Evolutionary conservation across 257 asterid species (phyloP).

Genomic region (Solanum bukasovii): DNA sequence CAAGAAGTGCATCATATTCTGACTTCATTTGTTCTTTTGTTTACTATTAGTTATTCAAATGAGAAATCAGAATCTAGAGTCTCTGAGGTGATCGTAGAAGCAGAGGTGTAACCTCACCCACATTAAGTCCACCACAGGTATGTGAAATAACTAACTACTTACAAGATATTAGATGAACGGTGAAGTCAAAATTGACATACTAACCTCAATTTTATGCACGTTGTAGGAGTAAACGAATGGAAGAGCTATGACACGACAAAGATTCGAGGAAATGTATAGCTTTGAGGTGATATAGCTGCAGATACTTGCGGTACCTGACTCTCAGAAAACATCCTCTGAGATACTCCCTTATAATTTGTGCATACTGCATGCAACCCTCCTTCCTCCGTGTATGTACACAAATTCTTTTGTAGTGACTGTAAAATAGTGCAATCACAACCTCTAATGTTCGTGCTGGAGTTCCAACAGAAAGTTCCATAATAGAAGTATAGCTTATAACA

Average conservation of each 20-base stretch:
- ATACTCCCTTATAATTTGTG: not conserved
- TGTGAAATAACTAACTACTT: too few relatives aligned
- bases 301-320: too few relatives aligned
- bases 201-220: not conserved
- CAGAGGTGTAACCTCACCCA: constrained; percentile 15
- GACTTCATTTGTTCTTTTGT: not conserved
- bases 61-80: constrained; percentile 80
- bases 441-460: not conserved
- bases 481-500: not conserved
- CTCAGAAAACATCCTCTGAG: too few relatives aligned
- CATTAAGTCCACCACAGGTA: constrained; percentile 15
- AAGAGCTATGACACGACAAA: not conserved
- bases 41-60: constrained; percentile 41
- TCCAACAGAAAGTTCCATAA: not conserved
- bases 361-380: not conserved
- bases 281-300: too few relatives aligned
- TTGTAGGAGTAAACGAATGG: constrained; percentile 16
- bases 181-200: not conserved
- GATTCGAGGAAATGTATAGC: not conserved
- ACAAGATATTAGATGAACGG: not conserved
- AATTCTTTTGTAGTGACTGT: not conserved
- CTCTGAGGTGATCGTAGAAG: constrained; percentile 45
- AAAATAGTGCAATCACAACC: not conserved
- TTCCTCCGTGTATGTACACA: not conserved
- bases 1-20: too few relatives aligned